These are phyloP conservation scores for Wallacemonas sp. DNA, from an alignment of 208 protist genomes.

Conservation along the genomic window DNA sequence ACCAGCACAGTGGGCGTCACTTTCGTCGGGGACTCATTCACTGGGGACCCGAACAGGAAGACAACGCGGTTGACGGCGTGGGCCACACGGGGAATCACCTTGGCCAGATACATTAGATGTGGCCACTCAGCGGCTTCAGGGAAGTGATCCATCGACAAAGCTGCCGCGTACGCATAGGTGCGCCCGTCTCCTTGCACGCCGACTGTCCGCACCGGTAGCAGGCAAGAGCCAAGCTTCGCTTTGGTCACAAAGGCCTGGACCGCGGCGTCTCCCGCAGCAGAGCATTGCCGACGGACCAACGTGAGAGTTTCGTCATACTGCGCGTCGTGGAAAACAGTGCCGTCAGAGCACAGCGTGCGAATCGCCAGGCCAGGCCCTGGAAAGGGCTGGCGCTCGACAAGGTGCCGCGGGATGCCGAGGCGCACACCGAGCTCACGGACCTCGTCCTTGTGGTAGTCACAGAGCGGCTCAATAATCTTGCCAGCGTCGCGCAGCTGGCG, in stretches of 20 bases:
- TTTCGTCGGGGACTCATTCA: slow-evolving; percentile 23
- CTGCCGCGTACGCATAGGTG: slow-evolving; percentile 94
- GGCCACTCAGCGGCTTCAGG: slow-evolving; percentile 72
- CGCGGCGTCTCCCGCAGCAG: slow-evolving; percentile 1
- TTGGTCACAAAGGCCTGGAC: slow-evolving; percentile 12
- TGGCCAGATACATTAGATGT: slow-evolving; percentile 69
- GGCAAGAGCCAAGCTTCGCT: slow-evolving; percentile 27
- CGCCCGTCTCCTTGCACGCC: slow-evolving; percentile 97
- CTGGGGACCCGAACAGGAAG: slow-evolving; percentile 83
- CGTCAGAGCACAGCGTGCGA: slow-evolving; percentile 93
- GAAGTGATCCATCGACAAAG: slow-evolving; percentile 64
- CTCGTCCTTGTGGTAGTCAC: slow-evolving; percentile 98
- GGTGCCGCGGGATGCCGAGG: slow-evolving; percentile 91
- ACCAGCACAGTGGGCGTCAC: slow-evolving; percentile 82
- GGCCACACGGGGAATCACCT: slow-evolving; percentile 89
- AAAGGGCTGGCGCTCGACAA: slow-evolving; percentile 95
- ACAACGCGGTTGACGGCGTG: slow-evolving; percentile 94
- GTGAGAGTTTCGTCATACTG: slow-evolving; percentile 43
- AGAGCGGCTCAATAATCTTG: slow-evolving; percentile 96
- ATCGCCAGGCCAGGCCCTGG: slow-evolving; percentile 98
- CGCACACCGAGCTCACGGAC: slow-evolving; percentile 92
- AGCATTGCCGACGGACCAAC: slow-evolving; percentile 36
- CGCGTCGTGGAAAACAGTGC: slow-evolving; percentile 48
- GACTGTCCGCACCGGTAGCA: slow-evolving; percentile 94
- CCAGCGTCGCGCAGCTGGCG: slow-evolving; percentile 91